Evolutionary conservation across 1,284 basidiomycete species (phyloP).

Genomic region (Naganishia cerealis): DNA sequence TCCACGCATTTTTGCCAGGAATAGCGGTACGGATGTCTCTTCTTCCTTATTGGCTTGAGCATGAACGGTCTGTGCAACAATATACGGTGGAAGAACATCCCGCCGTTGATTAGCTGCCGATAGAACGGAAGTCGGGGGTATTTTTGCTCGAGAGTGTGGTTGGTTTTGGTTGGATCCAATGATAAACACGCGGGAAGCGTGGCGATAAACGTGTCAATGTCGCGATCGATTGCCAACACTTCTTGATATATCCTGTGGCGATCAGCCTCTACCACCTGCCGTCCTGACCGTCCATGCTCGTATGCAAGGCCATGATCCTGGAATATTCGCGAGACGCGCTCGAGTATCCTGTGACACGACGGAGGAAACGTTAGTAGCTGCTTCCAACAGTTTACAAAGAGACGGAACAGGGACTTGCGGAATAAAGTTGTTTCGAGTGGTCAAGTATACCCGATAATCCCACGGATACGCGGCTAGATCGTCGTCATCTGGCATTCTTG

Average conservation of each 20-base stretch:
- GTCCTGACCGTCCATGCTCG: constrained; percentile 25
- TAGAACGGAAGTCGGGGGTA: constrained; percentile 30
- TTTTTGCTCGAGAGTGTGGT: constrained; percentile 29
- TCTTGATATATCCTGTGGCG: constrained; percentile 31
- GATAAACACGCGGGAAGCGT: constrained; percentile 27
- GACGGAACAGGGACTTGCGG: constrained; percentile 13
- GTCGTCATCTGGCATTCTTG: constrained; percentile 31
- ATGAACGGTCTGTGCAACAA: constrained; percentile 33
- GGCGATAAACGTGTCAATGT: constrained; percentile 24
- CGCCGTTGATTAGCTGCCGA: constrained; percentile 28
- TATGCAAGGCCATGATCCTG: constrained; percentile 29
- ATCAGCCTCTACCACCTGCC: constrained; percentile 18
- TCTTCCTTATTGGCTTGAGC: constrained; percentile 29
- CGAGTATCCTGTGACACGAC: constrained; percentile 22
- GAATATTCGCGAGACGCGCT: constrained; percentile 30
- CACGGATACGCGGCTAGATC: constrained; percentile 28
- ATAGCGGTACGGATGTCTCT: constrained; percentile 32
- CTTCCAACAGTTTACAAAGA: not conserved
- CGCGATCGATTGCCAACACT: constrained; percentile 28
- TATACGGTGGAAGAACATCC: constrained; percentile 30
- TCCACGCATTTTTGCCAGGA: constrained; percentile 33
- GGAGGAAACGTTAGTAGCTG: not conserved
- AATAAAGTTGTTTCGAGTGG: constrained; percentile 27
- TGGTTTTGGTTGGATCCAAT: constrained; percentile 28
- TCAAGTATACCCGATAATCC: constrained; percentile 31